Evolutionary conservation across 2,329 filamentous ascomycete species (phyloP).

Genomic region (Mycogone perniciosa): DNA sequence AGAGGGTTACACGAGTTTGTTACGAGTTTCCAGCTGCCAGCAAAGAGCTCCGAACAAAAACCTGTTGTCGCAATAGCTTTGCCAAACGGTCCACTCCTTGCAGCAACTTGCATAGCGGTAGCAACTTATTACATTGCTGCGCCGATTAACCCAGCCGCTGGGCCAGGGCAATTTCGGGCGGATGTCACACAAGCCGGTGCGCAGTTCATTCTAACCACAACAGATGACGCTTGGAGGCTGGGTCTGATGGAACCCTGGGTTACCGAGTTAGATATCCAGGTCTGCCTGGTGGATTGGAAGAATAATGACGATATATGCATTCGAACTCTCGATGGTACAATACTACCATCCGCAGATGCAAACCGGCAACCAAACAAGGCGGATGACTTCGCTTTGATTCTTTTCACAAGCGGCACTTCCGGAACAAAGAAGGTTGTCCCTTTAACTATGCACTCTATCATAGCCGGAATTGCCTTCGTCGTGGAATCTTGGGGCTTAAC

Average conservation of each 20-base stretch:
- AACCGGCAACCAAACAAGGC: conserved; percentile 31
- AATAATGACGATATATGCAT: conserved; percentile 32
- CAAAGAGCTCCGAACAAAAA: conserved; percentile 20
- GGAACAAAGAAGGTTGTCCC: conserved; percentile 55
- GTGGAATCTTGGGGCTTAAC: conserved; percentile 48
- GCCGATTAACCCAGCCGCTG: conserved; percentile 44
- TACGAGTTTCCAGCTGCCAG: conserved; percentile 26
- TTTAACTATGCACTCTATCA: conserved; percentile 42
- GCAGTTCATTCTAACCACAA: conserved; percentile 39
- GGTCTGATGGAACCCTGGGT: conserved; percentile 28
- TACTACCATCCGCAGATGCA: conserved; percentile 2
- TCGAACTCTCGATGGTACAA: conserved; percentile 12
- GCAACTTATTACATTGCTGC: conserved; percentile 45
- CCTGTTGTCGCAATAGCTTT: conserved; percentile 45
- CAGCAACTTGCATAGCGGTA: conserved; percentile 42
- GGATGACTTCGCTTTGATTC: conserved; percentile 43
- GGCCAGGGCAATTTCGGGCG: conserved; percentile 42
- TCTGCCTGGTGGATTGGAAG: conserved; percentile 34
- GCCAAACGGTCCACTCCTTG: conserved; percentile 49
- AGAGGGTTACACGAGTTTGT: conserved; percentile 27
- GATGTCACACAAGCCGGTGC: conserved; percentile 44
- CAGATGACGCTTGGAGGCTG: conserved; percentile 34
- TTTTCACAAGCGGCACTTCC: conserved; percentile 53
- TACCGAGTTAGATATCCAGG: conserved; percentile 27
- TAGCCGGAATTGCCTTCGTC: conserved; percentile 45